A percentile compares a stretch with the other conserved stretches of the same genome.
These are phyloP conservation scores for Lactifluus subvellereus DNA, from an alignment of 768 basidiomycete genomes.

Conservation along the genomic window DNA sequence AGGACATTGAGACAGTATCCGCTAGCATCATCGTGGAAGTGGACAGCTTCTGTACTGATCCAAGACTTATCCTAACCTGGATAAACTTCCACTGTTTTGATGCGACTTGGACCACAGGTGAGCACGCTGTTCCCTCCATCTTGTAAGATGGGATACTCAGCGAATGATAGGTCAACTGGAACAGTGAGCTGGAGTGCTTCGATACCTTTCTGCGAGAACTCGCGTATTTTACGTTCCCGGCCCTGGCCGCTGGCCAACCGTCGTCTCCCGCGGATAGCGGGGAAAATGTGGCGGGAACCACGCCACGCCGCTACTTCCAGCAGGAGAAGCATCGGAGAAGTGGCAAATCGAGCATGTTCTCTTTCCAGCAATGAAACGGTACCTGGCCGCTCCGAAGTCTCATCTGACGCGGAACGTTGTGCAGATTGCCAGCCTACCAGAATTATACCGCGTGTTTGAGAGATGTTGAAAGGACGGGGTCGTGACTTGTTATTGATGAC, in stretches of 20 bases:
- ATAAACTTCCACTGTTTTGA: conserved; percentile 85
- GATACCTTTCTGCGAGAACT: conserved; percentile 80
- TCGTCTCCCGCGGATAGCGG: conserved; percentile 4
- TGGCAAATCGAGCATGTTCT: conserved; percentile 92
- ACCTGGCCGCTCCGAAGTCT: conserved; percentile 58
- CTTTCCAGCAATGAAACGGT: conserved; percentile 79
- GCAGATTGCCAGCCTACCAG: conserved; percentile 84
- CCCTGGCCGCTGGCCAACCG: conserved; percentile 34
- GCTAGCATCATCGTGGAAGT: conserved; percentile 60
- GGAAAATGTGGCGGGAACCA: background rate
- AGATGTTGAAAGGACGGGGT: conserved; percentile 51
- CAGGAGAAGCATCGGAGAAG: conserved; percentile 48
- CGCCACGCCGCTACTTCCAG: conserved; percentile 30
- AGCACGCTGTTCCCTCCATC: background rate
- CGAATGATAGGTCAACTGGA: conserved; percentile 77
- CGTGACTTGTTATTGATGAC: background rate
- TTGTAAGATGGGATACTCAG: background rate
- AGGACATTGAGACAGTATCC: conserved; percentile 86
- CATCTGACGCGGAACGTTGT: conserved; percentile 70
- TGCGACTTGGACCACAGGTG: conserved; percentile 87
- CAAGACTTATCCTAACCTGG: conserved; percentile 87
- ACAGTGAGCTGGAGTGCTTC: conserved; percentile 79
- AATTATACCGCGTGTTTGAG: conserved; percentile 93
- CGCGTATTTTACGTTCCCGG: conserved; percentile 82
- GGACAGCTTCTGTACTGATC: conserved; percentile 72